These are phyloP conservation scores for Malania oleifera DNA, from an alignment of 164 flowering plant species.

Conservation along the genomic window DNA sequence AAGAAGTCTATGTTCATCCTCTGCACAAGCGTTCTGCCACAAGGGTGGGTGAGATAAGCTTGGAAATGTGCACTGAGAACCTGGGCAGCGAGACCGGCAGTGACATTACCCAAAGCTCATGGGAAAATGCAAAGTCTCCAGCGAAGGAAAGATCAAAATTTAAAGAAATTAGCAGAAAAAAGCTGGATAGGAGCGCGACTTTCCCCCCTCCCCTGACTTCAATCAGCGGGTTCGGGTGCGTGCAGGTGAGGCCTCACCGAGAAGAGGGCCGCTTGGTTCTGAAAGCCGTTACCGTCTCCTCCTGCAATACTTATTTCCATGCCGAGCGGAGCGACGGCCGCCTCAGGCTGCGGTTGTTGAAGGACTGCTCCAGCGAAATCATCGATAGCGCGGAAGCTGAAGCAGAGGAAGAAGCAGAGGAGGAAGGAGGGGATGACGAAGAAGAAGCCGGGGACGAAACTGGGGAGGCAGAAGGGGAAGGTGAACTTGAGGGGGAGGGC, in stretches of 20 bases:
- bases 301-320: conserved; percentile 19
- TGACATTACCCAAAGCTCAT: too few relatives aligned
- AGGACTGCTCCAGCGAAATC: not conserved
- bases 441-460: not conserved
- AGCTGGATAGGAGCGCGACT: not conserved
- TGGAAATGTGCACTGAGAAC: conserved; percentile 75
- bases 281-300: conserved; percentile 28
- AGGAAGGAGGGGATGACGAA: conserved; percentile 1
- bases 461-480: not conserved
- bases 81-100: conserved; percentile 69
- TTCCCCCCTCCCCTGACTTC: conserved; percentile 65
- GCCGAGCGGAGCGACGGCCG: conserved; percentile 49
- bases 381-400: not conserved
- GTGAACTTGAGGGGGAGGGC: conserved; percentile 1
- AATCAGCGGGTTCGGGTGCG: conserved; percentile 26
- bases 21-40: conserved; percentile 33
- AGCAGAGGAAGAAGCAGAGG: not conserved
- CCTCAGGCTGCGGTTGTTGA: conserved; percentile 33
- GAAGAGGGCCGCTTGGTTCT: conserved; percentile 53
- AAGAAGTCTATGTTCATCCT: conserved; percentile 50
- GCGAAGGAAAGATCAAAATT: not conserved
- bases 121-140: not conserved
- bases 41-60: conserved; percentile 44
- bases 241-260: conserved; percentile 37
- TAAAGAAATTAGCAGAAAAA: not conserved